Conservation (phyloP, 768 basidiomycete species). For the Pleurotus tuber-regium region DNA sequence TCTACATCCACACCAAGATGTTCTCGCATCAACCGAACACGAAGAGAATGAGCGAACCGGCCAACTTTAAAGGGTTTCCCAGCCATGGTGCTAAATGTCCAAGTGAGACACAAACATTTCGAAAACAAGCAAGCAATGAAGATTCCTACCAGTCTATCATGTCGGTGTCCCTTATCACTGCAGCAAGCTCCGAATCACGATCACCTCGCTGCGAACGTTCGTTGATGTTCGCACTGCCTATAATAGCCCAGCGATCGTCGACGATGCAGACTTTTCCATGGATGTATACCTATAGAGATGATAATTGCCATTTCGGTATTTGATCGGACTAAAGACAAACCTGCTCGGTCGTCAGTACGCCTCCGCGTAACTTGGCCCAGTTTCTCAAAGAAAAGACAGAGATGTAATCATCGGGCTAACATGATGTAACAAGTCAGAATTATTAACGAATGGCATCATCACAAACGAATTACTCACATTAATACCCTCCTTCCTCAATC, state of each 20-base stretch:
- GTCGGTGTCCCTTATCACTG: slow-evolving; percentile 93
- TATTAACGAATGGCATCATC: slow-evolving; percentile 2
- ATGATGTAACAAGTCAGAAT: slow-evolving; percentile 9
- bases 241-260: slow-evolving; percentile 92
- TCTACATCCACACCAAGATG: slow-evolving; percentile 97
- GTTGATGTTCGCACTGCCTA: slow-evolving; percentile 97
- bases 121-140: no score
- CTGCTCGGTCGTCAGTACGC: slow-evolving; percentile 85
- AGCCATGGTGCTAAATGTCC: slow-evolving; percentile 73
- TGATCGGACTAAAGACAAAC: slow-evolving; percentile 32
- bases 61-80: slow-evolving; percentile 95
- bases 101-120: neutral
- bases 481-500: slow-evolving; percentile 83
- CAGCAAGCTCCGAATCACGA: slow-evolving; percentile 93
- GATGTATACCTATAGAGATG: slow-evolving; percentile 68
- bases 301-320: slow-evolving; percentile 6
- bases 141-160: slow-evolving; percentile 82
- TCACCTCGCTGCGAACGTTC: slow-evolving; percentile 95
- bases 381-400: slow-evolving; percentile 87
- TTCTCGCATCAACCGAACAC: slow-evolving; percentile 93
- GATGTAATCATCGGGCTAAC: slow-evolving; percentile 89
- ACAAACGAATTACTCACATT: slow-evolving; percentile 59
- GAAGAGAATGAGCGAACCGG: slow-evolving; percentile 92
- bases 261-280: slow-evolving; percentile 89
- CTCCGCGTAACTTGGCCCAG: slow-evolving; percentile 89